Conservation (phyloP, 2,329 filamentous ascomycete genomes). For the Fusarium abutilonis region DNA sequence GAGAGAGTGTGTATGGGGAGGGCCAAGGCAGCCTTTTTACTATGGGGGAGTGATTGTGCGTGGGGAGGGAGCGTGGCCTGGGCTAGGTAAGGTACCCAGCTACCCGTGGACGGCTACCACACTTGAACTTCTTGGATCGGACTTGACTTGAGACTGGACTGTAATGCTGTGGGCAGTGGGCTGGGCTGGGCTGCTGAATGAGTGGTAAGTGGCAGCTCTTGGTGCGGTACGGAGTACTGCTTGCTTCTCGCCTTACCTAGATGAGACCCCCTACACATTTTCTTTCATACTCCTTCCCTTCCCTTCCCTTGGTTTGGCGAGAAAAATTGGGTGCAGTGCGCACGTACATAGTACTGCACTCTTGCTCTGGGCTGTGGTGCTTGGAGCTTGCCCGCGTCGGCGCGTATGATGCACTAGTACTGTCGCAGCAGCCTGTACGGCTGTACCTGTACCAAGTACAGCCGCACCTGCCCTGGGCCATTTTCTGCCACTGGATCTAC, state of each 20-base stretch:
- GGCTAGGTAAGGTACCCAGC: constrained; percentile 32
- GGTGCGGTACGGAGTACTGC: constrained; percentile 25
- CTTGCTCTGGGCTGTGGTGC: constrained; percentile 27
- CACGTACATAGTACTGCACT: neutral
- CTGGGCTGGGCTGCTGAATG: constrained; percentile 26
- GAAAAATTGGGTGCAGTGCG: constrained; percentile 45
- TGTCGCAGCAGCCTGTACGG: constrained; percentile 33
- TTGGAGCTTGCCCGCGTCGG: constrained; percentile 23
- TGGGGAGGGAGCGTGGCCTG: constrained; percentile 49
- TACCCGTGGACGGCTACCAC: constrained; percentile 30
- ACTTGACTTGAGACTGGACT: constrained; percentile 29
- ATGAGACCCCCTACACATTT: constrained; percentile 33
- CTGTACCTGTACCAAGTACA: constrained; percentile 31
- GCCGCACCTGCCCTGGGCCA: constrained; percentile 32
- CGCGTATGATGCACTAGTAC: constrained; percentile 34
- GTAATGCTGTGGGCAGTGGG: constrained; percentile 39
- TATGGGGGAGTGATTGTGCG: constrained; percentile 70
- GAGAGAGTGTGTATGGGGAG: constrained; percentile 64
- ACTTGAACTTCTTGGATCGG: constrained; percentile 21
- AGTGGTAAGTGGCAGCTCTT: constrained; percentile 36
- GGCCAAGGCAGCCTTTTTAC: constrained; percentile 70
- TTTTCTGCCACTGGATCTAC: constrained; percentile 27
- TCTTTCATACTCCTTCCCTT: constrained; percentile 25
- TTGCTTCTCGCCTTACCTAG: constrained; percentile 43
- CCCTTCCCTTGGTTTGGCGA: constrained; percentile 27